Conservation (phyloP, 2,329 filamentous ascomycete species). For the Aspergillus candidus region DNA sequence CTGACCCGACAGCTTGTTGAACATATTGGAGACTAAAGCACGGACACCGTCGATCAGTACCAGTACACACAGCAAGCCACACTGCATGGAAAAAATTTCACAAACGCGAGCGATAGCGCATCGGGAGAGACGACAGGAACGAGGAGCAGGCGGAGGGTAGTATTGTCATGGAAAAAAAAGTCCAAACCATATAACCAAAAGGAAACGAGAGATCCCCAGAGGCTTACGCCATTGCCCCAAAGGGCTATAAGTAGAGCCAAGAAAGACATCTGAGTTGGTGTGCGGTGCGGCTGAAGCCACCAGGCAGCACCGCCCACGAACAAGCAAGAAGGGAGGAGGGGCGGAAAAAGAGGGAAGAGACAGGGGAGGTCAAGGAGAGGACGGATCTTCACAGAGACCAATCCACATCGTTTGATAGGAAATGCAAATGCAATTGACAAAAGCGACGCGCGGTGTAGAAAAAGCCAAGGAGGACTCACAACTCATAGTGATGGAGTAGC, state of each 20-base stretch:
- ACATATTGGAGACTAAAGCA: slow-evolving; percentile 70
- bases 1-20: slow-evolving; percentile 93
- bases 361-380: slow-evolving; percentile 3
- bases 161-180: not conserved
- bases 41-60: no score
- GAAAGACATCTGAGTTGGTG: slow-evolving; percentile 1
- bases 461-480: slow-evolving; percentile 16
- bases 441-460: not conserved
- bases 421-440: not conserved
- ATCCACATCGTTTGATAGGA: slow-evolving; percentile 2
- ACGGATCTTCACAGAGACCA: slow-evolving; percentile 1
- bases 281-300: not conserved
- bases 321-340: not conserved
- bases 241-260: slow-evolving; percentile 1
- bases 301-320: not conserved
- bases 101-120: slow-evolving; percentile 52
- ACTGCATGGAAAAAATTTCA: slow-evolving; percentile 86
- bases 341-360: not conserved
- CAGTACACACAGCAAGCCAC: slow-evolving; percentile 61
- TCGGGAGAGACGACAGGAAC: not conserved
- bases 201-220: slow-evolving; percentile 3
- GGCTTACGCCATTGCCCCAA: slow-evolving; percentile 3
- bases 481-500: slow-evolving; percentile 16
- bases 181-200: slow-evolving; percentile 8
- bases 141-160: not conserved